Conservation (phyloP, 306 rosid genomes). For the Hippophae gyantsensis region DNA sequence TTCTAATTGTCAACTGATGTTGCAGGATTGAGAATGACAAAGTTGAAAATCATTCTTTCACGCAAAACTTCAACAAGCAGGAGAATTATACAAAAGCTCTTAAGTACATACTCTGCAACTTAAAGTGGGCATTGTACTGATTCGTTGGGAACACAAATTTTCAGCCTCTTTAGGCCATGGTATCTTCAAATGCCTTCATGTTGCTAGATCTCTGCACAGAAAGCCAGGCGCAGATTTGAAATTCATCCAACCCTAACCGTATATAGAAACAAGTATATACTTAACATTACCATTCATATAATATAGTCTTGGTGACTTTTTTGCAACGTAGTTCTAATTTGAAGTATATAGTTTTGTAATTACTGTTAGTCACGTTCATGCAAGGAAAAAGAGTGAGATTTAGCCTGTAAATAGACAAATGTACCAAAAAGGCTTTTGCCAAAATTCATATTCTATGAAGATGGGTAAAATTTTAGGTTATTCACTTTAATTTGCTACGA, state of each 20-base stretch:
- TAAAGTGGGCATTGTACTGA: conserved; percentile 98
- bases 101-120: conserved; percentile 85
- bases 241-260: conserved; percentile 15
- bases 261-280: neutral
- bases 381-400: no score
- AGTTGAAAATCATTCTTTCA: conserved; percentile 83
- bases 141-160: conserved; percentile 88
- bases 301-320: conserved; percentile 7
- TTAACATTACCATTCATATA: conserved; percentile 23
- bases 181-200: conserved; percentile 58
- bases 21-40: conserved; percentile 84
- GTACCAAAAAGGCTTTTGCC: no score
- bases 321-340: conserved; percentile 4
- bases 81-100: conserved; percentile 98
- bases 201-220: conserved; percentile 38
- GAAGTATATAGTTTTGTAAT: neutral
- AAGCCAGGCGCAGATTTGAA: conserved; percentile 43
- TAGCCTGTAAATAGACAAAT: no score
- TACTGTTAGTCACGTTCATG: no score
- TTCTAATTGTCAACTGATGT: neutral
- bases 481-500: no score
- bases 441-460: no score
- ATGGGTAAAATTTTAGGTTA: no score
- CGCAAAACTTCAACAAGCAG: conserved; percentile 92
- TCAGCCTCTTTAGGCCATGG: conserved; percentile 71